Base-by-base conservation (phyloP, 2,329 filamentous ascomycete species). In the Aspergillus terreus region DNA sequence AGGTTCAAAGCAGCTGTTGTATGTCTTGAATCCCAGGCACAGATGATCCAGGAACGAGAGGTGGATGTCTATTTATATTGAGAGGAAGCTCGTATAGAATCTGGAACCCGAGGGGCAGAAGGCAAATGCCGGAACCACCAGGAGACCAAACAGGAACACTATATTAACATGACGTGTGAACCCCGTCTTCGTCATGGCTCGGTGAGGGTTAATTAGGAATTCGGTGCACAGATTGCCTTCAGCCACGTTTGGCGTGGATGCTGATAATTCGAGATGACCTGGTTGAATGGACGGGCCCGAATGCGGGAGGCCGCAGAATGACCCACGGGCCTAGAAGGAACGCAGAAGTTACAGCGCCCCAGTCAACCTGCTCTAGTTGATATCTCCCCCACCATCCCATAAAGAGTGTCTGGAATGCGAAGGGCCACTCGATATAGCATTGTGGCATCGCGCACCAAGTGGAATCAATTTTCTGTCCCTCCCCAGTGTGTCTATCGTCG, bases 401-500 rank as follows among this genome's bases (percentile, higher is more conserved):
- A 10, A 30, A 30, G 7, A 30, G 27, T 30, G 7, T 30, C 27
- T 10, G 27, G 27, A 30, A 30, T 30, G 10, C 7, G 27, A 11
- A 10, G 27, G 7, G 7, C 9, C 27, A 7, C 7, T 30, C 27
- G 1, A 30, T 36, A 23, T 11, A 23, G 12, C 5, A 3, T 3
- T 2, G 19, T 27, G 4, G 19, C 42, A 12, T 33, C 6, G 15
- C 4, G 12, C 3, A 30, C 25, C 46, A 68, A 67, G 58, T 64
- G 60, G 47, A 69, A 69, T 48, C 57, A 54, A 42, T 6, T 49
- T 21, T 4, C 52, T 57, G 38, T 21, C 41, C 11, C 58, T 67
- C 59, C 63, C 67, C 66, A 69, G 67, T 70, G 63, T 62, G 58
- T 23, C 47, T 53, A 14, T 44, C 50, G 42, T 11, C n/a, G 25